Percentiles rank a stretch among this genome's conserved stretches.
These are phyloP conservation scores for Plasmodium yoelii DNA, from an alignment of 169 alveolate genomes.

Conservation along the genomic window DNA sequence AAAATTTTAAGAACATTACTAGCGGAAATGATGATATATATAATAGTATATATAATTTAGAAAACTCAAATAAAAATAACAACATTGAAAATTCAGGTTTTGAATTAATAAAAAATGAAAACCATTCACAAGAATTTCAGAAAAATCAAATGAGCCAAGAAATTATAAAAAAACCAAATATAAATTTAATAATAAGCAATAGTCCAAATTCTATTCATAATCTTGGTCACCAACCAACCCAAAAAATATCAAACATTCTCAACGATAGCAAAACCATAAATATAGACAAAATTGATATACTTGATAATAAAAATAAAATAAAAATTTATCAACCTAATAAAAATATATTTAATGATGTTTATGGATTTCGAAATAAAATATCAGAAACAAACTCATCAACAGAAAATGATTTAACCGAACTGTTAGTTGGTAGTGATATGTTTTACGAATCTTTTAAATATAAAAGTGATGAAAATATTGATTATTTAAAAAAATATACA, in stretches of 20 bases:
- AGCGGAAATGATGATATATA: slow-evolving; percentile 6
- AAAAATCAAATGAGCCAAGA: background rate
- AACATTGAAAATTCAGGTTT: background rate
- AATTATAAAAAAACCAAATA: slow-evolving; percentile 32
- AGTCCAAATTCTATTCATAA: background rate
- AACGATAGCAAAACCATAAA: background rate
- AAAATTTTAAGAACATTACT: background rate
- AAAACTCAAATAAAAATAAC: slow-evolving; percentile 13
- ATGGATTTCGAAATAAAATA: slow-evolving; percentile 47
- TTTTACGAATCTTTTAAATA: slow-evolving; percentile 71
- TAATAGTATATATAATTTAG: slow-evolving; percentile 10
- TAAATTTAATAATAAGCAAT: slow-evolving; percentile 18
- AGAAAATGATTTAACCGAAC: slow-evolving; percentile 30
- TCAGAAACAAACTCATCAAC: slow-evolving; percentile 42
- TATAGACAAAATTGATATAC: background rate
- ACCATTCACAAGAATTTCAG: background rate
- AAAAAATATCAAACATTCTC: no score
- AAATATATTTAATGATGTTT: slow-evolving; percentile 38
- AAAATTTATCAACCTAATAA: slow-evolving; percentile 42
- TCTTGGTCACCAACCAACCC: no score
- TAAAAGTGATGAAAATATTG: slow-evolving; percentile 38
- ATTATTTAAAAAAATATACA: slow-evolving; percentile 16
- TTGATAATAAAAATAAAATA: slow-evolving; percentile 5
- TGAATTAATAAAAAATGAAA: background rate
- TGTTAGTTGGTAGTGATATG: slow-evolving; percentile 24